Evolutionary conservation across 306 rosid species (phyloP).

Genomic region (Trifolium dubium): DNA sequence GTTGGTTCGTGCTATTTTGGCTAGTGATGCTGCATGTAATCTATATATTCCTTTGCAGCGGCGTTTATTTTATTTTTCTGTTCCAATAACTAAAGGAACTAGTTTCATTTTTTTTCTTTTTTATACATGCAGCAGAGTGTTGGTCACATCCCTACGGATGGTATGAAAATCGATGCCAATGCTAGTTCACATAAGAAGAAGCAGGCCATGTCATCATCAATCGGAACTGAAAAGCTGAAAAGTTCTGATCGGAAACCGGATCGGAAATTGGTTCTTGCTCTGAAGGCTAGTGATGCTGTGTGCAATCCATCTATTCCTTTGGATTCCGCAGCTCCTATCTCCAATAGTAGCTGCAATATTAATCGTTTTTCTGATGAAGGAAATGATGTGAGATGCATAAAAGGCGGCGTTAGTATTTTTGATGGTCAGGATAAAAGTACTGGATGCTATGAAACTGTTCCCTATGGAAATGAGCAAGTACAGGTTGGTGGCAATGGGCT

Average conservation of each 20-base stretch:
- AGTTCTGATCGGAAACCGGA: not conserved
- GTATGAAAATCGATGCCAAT: conserved; percentile 46
- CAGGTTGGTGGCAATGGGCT: conserved; percentile 34
- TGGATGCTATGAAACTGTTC: conserved; percentile 34
- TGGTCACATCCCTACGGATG: conserved; percentile 47
- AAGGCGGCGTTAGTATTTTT: conserved; percentile 39
- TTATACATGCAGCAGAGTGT: conserved; percentile 48
- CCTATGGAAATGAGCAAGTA: conserved; percentile 39
- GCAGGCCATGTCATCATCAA: conserved; percentile 41
- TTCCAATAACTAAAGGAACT: not conserved
- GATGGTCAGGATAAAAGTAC: conserved; percentile 39
- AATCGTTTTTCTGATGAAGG: conserved; percentile 42
- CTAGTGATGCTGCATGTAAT: conserved; percentile 41
- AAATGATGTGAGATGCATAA: conserved; percentile 38
- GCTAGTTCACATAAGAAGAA: conserved; percentile 46
- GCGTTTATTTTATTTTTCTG: not conserved
- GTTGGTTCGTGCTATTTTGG: conserved; percentile 41
- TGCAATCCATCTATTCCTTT: conserved; percentile 37
- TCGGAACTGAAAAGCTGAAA: conserved; percentile 43
- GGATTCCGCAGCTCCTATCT: conserved; percentile 32
- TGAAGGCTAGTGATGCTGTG: conserved; percentile 31
- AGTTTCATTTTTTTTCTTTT: conserved; percentile 21
- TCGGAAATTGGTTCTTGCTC: not conserved
- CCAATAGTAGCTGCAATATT: conserved; percentile 35
- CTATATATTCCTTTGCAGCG: conserved; percentile 37